These are phyloP conservation scores for Sordariomycetes sp. DNA, from an alignment of 2,329 filamentous ascomycete species.

Conservation along the genomic window DNA sequence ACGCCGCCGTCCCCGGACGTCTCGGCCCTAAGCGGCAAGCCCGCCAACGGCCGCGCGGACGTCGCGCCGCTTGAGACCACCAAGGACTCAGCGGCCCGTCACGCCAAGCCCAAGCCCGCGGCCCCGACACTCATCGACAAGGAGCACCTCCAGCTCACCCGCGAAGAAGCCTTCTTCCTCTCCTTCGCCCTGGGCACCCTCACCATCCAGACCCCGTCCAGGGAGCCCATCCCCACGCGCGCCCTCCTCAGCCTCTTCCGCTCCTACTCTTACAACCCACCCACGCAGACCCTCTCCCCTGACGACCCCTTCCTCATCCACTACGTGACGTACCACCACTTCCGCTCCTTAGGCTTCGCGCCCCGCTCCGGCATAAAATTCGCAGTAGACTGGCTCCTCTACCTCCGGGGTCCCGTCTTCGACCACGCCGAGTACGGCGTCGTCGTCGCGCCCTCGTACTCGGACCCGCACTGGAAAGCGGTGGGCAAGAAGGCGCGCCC, in stretches of 20 bases:
- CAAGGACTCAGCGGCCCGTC: constrained; percentile 9
- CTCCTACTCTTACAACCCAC: constrained; percentile 55
- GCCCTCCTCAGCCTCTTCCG: constrained; percentile 57
- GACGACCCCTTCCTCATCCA: constrained; percentile 78
- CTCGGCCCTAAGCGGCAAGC: constrained; percentile 12
- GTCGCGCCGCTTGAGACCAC: neutral
- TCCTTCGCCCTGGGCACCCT: constrained; percentile 68
- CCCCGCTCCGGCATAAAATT: constrained; percentile 90
- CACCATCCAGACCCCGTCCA: constrained; percentile 39
- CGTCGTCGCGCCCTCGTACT: constrained; percentile 73
- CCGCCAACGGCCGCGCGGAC: constrained; percentile 3
- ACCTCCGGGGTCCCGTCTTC: constrained; percentile 85
- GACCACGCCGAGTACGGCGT: constrained; percentile 89
- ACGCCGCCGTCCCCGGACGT: constrained; percentile 37
- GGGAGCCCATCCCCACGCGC: constrained; percentile 31
- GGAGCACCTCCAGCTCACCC: constrained; percentile 84
- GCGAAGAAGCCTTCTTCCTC: constrained; percentile 88
- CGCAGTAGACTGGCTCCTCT: constrained; percentile 86
- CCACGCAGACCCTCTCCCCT: constrained; percentile 39
- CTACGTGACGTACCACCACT: constrained; percentile 91
- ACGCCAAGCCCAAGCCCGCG: constrained; percentile 7
- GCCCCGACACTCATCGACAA: constrained; percentile 7
- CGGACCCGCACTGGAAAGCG: constrained; percentile 56
- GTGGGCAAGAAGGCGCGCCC: constrained; percentile 33
- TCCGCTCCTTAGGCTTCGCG: constrained; percentile 90